Evolutionary conservation across 257 asterid species (phyloP).

Genomic region (Solanum arcanum): DNA sequence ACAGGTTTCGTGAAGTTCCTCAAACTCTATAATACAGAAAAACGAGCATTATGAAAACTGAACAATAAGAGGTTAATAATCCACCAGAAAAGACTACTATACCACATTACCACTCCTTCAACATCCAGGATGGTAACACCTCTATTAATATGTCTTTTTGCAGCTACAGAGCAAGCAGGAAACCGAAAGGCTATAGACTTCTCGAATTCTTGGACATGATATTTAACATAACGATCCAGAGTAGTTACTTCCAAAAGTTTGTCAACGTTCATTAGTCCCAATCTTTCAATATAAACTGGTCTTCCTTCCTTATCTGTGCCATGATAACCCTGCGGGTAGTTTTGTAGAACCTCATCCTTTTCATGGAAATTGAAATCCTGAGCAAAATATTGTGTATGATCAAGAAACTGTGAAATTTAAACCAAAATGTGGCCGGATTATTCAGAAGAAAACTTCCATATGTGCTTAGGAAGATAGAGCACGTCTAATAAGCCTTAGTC

Average conservation of each 20-base stretch:
- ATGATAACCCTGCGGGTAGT: slow-evolving; percentile 58
- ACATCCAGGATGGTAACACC: slow-evolving; percentile 48
- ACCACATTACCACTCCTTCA: slow-evolving; percentile 69
- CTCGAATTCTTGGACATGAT: slow-evolving; percentile 39
- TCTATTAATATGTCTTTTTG: slow-evolving; percentile 25
- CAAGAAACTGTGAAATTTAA: not conserved
- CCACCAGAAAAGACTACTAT: not conserved
- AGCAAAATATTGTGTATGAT: not conserved
- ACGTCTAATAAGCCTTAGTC: not conserved
- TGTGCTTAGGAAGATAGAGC: not conserved
- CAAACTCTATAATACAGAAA: slow-evolving; percentile 15
- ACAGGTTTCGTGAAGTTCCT: slow-evolving; percentile 39
- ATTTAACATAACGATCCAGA: slow-evolving; percentile 32
- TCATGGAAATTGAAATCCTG: slow-evolving; percentile 37
- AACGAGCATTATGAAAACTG: not conserved
- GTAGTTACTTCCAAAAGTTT: slow-evolving; percentile 39
- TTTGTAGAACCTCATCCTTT: slow-evolving; percentile 21
- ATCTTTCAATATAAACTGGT: slow-evolving; percentile 45
- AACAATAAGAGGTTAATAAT: not conserved
- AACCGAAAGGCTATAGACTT: slow-evolving; percentile 31
- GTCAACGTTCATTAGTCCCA: slow-evolving; percentile 37
- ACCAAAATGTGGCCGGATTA: not conserved
- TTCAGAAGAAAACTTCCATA: not conserved
- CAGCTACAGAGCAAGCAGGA: slow-evolving; percentile 51
- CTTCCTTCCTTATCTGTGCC: slow-evolving; percentile 43